Evolutionary conservation across 2,329 filamentous ascomycete species (phyloP).

Genomic region (Colletotrichum siamense): DNA sequence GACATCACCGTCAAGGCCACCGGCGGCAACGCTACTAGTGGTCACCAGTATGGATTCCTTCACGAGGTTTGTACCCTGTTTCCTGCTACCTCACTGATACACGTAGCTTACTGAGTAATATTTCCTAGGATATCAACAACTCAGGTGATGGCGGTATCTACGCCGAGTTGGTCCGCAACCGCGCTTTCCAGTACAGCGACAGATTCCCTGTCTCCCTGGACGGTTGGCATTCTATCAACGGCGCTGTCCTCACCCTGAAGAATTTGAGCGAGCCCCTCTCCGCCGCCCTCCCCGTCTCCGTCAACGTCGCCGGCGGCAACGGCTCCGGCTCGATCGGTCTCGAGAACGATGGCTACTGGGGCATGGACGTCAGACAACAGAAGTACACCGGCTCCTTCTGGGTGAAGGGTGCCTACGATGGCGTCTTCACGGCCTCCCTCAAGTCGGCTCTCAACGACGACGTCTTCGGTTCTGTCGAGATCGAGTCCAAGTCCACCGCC

Average conservation of each 20-base stretch:
- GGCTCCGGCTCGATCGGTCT: conserved; percentile 46
- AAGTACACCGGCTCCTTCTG: conserved; percentile 59
- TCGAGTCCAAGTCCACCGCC: conserved; percentile 46
- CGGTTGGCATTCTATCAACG: conserved; percentile 50
- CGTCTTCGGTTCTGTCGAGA: conserved; percentile 50
- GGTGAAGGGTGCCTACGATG: conserved; percentile 54
- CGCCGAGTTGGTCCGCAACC: conserved; percentile 73
- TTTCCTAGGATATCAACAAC: conserved; percentile 64
- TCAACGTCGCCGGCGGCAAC: conserved; percentile 46
- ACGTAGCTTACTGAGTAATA: neutral
- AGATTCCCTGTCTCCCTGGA: conserved; percentile 46
- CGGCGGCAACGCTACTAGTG: conserved; percentile 47
- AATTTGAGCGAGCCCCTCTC: conserved; percentile 54
- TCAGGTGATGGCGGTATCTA: conserved; percentile 77
- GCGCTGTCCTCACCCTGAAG: conserved; percentile 51
- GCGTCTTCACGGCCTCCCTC: conserved; percentile 52
- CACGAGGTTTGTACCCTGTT: conserved; percentile 40
- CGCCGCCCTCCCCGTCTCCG: conserved; percentile 54
- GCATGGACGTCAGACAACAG: conserved; percentile 54
- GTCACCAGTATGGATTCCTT: conserved; percentile 51
- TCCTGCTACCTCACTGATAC: neutral
- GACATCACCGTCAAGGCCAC: conserved; percentile 47
- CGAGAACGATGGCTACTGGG: conserved; percentile 62
- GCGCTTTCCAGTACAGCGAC: conserved; percentile 67
- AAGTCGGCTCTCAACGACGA: conserved; percentile 49